Evolutionary conservation across 768 basidiomycete genomes (phyloP).

Genomic region (Mycena kentingensis): DNA sequence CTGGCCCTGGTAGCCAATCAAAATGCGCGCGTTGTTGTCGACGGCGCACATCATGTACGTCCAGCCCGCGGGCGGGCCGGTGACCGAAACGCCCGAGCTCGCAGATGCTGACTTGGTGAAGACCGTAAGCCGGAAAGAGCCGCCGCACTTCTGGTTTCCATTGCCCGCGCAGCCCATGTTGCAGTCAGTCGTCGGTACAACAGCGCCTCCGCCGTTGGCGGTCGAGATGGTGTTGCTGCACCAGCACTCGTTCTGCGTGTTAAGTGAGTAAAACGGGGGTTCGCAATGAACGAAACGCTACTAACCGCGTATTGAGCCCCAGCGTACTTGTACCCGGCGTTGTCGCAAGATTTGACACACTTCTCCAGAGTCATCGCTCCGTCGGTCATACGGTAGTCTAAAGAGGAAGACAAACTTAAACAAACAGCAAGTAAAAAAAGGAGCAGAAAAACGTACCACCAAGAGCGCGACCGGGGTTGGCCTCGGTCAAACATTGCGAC

Average conservation of each 20-base stretch:
- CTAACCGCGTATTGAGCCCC: constrained; percentile 9
- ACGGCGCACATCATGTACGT: constrained; percentile 15
- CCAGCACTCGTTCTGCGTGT: constrained; percentile 14
- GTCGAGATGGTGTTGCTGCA: constrained; percentile 10
- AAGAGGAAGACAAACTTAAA: neutral
- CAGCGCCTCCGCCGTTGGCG: constrained; percentile 14
- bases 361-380: constrained; percentile 12
- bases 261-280: neutral
- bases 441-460: neutral
- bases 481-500: constrained; percentile 6
- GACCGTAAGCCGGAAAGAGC: constrained; percentile 40
- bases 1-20: constrained; percentile 6
- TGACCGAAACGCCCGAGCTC: constrained; percentile 36
- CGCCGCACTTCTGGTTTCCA: constrained; percentile 42
- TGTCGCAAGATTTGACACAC: constrained; percentile 11
- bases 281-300: neutral
- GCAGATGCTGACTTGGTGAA: no score
- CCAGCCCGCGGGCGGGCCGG: constrained; percentile 21
- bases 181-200: constrained; percentile 30
- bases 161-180: constrained; percentile 44
- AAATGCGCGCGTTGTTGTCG: constrained; percentile 9
- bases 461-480: constrained; percentile 7
- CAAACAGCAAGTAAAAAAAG: neutral
- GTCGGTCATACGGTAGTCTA: constrained; percentile 1
- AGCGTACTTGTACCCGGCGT: constrained; percentile 9